Conservation (phyloP, 495 filamentous ascomycete species). For the Neurospora intermedia region DNA sequence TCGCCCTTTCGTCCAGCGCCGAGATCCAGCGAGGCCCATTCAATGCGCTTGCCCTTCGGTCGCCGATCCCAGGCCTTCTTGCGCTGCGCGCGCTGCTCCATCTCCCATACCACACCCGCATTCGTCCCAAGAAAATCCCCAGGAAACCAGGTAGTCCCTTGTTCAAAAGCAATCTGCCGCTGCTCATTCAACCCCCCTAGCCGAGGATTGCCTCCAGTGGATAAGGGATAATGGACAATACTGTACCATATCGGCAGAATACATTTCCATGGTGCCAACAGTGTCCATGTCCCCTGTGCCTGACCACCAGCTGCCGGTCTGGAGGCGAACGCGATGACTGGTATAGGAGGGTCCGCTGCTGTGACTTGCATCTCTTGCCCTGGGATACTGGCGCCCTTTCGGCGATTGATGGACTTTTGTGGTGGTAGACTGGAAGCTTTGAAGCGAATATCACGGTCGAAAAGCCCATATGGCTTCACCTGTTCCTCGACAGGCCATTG, state of each 20-base stretch:
- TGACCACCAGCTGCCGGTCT: conserved; percentile 34
- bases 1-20: conserved; percentile 71
- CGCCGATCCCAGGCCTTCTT: conserved; percentile 62
- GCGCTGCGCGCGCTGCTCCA: conserved; percentile 49
- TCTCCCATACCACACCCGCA: conserved; percentile 70
- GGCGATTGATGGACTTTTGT: conserved; percentile 79
- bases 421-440: conserved; percentile 55
- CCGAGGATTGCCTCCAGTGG: conserved; percentile 63
- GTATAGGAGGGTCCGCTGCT: conserved; percentile 67
- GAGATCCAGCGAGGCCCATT: conserved; percentile 67
- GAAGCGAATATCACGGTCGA: conserved; percentile 53
- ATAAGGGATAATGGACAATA: conserved; percentile 76
- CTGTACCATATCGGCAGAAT: conserved; percentile 78
- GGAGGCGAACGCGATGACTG: conserved; percentile 60
- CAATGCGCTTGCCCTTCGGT: conserved; percentile 71
- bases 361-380: conserved; percentile 51
- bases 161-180: conserved; percentile 74
- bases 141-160: conserved; percentile 73
- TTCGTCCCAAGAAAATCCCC: conserved; percentile 76
- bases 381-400: conserved; percentile 55
- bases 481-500: conserved; percentile 59
- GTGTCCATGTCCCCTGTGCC: conserved; percentile 63
- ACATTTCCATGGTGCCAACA: conserved; percentile 88
- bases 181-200: conserved; percentile 77
- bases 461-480: conserved; percentile 47